A percentile compares a stretch with the other conserved stretches of the same genome.
Evolutionary conservation across 2,329 filamentous ascomycete genomes (phyloP).

Genomic region (Cladophialophora immunda): DNA sequence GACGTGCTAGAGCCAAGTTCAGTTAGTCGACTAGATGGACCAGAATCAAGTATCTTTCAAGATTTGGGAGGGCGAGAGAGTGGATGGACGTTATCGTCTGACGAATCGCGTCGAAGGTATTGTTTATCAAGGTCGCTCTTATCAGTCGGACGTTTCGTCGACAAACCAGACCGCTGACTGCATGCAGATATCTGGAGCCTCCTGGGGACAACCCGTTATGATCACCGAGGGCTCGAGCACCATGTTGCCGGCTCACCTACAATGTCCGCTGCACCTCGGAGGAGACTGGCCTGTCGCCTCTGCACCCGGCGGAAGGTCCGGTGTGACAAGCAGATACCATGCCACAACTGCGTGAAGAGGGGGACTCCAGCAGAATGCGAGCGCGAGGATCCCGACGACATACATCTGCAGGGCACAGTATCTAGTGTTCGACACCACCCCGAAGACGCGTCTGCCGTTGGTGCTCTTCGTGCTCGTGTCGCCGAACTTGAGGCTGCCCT

Average conservation of each 20-base stretch:
- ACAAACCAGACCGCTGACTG: not conserved
- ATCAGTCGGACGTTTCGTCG: not conserved
- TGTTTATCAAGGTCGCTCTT: not conserved
- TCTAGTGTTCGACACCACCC: conserved; percentile 15
- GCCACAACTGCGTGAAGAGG: conserved; percentile 51
- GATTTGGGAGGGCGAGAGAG: not conserved
- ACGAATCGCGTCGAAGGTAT: not conserved
- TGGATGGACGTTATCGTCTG: not conserved
- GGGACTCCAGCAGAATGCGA: conserved; percentile 33
- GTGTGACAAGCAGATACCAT: conserved; percentile 54
- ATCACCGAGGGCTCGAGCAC: not conserved
- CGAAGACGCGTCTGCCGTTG: conserved; percentile 30
- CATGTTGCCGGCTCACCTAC: conserved; percentile 7
- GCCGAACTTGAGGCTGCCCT: conserved; percentile 43
- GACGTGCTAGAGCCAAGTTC: not conserved
- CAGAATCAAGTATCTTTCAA: not conserved
- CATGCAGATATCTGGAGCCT: not conserved
- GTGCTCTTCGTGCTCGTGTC: conserved; percentile 42
- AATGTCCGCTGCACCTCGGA: conserved; percentile 35
- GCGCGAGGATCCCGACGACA: conserved; percentile 26
- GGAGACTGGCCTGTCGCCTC: conserved; percentile 43
- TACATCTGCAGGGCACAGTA: conserved; percentile 28
- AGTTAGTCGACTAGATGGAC: not conserved
- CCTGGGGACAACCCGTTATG: not conserved
- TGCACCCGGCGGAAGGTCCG: conserved; percentile 46